Evolutionary conservation across 805 yeast species (phyloP).

Genomic region (Vanderwaltozyma verrucispora): DNA sequence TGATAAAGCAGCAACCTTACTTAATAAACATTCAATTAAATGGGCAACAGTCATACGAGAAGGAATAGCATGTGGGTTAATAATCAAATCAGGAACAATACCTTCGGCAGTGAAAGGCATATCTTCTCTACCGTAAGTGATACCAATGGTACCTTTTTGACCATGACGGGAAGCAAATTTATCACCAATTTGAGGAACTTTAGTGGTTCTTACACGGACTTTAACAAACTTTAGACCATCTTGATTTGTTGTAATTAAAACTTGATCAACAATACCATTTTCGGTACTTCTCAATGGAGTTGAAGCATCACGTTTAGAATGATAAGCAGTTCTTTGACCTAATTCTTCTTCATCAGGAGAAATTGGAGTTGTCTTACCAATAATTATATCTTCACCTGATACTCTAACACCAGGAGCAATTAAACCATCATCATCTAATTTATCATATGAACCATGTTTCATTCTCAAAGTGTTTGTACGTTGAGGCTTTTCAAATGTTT

Average conservation of each 20-base stretch:
- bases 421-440: slow-evolving; percentile 95
- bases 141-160: slow-evolving; percentile 99
- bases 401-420: slow-evolving; percentile 98
- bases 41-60: slow-evolving; percentile 99
- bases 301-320: slow-evolving; percentile 97
- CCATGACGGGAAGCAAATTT: slow-evolving; percentile 99
- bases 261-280: slow-evolving; percentile 97
- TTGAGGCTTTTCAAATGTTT: slow-evolving; percentile 95
- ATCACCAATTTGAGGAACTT: slow-evolving; percentile 98
- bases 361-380: slow-evolving; percentile 97
- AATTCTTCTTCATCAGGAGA: slow-evolving; percentile 99
- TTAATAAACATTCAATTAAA: slow-evolving; percentile 92
- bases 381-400: slow-evolving; percentile 96
- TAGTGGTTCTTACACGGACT: slow-evolving; percentile 98
- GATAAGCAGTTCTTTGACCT: slow-evolving; percentile 97
- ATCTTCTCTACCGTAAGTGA: slow-evolving; percentile 95
- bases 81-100: slow-evolving; percentile 91
- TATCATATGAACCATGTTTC: slow-evolving; percentile 97
- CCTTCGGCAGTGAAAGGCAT: slow-evolving; percentile 98
- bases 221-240: slow-evolving; percentile 97
- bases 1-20: slow-evolving; percentile 88
- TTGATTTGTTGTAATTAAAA: slow-evolving; percentile 89
- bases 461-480: slow-evolving; percentile 88
- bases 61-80: slow-evolving; percentile 99
- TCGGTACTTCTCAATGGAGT: slow-evolving; percentile 96